A percentile compares a stretch with the other conserved stretches of the same genome.
phyloP scores from a whole-genome alignment of 345 rosid genomes.

The Eucalyptus globulus region DNA sequence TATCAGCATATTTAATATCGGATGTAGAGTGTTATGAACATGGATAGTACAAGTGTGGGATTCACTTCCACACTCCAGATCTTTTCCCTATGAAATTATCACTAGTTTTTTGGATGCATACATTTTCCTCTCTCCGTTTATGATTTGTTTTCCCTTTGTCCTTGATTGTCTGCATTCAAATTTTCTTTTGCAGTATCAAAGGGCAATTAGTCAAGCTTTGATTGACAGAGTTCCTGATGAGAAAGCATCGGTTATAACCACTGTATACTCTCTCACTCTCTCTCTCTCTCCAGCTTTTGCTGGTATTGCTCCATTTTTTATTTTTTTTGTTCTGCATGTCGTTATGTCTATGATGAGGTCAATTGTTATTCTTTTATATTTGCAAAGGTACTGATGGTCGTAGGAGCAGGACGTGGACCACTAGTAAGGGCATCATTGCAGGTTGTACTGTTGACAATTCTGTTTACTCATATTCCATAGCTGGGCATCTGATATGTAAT shows the following conservation, averaged over 20 bases:
- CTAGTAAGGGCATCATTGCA: constrained; percentile 96
- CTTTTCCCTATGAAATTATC: not conserved
- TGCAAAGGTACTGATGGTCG: constrained; percentile 91
- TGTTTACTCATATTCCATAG: not conserved
- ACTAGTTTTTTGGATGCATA: not conserved
- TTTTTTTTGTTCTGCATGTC: not conserved
- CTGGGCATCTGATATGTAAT: not conserved
- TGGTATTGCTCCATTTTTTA: not conserved
- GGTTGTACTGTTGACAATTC: constrained; percentile 27
- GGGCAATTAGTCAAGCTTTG: constrained; percentile 78
- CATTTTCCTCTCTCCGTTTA: not conserved
- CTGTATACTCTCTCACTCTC: constrained; percentile 28
- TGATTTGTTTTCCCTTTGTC: not conserved
- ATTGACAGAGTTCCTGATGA: constrained; percentile 78
- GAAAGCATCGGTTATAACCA: constrained; percentile 34
- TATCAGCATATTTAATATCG: not conserved
- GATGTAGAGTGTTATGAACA: not conserved
- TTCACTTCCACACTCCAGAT: not conserved
- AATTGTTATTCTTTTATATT: not conserved
- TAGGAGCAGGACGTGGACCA: constrained; percentile 99
- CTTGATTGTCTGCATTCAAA: not conserved
- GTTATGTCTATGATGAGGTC: not conserved
- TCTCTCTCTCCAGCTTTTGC: not conserved
- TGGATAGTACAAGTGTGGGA: not conserved
- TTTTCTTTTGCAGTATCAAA: constrained; percentile 67